A percentile compares a stretch with the other conserved stretches of the same genome.
Evolutionary conservation across 371 early-diverging fungal species (phyloP).

Genomic region (Mortierella sp.): DNA sequence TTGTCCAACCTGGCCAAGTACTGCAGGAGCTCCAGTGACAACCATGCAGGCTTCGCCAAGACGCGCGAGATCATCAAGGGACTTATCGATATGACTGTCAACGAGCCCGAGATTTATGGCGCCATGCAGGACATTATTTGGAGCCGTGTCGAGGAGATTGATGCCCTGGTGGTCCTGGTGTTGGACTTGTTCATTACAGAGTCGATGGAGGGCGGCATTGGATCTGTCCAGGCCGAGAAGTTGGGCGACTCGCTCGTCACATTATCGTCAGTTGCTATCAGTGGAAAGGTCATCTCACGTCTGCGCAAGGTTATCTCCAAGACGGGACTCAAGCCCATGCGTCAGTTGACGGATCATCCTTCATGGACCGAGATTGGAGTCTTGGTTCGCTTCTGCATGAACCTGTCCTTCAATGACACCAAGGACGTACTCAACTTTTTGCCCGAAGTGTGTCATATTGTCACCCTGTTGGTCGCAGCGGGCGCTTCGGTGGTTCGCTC

Average conservation of each 20-base stretch:
- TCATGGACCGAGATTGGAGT: constrained; percentile 93
- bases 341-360: constrained; percentile 82
- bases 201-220: constrained; percentile 85
- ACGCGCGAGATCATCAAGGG: constrained; percentile 81
- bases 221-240: constrained; percentile 86
- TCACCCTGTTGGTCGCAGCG: constrained; percentile 85
- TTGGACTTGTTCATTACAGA: constrained; percentile 86
- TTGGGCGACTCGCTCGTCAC: constrained; percentile 91
- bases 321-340: constrained; percentile 82
- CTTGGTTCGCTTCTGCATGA: constrained; percentile 87
- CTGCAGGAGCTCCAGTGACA: constrained; percentile 66
- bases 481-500: constrained; percentile 89
- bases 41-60: constrained; percentile 68
- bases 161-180: constrained; percentile 84
- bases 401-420: constrained; percentile 91
- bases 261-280: constrained; percentile 83
- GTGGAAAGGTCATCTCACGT: constrained; percentile 85
- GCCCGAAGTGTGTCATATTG: constrained; percentile 90
- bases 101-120: constrained; percentile 89
- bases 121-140: constrained; percentile 90
- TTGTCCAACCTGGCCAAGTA: constrained; percentile 81
- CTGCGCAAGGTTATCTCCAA: constrained; percentile 82
- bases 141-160: constrained; percentile 83
- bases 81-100: constrained; percentile 87
- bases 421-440: constrained; percentile 83